phyloP scores from a whole-genome alignment of 768 basidiomycete genomes.

The Candolleomyces aberdarensis region DNA sequence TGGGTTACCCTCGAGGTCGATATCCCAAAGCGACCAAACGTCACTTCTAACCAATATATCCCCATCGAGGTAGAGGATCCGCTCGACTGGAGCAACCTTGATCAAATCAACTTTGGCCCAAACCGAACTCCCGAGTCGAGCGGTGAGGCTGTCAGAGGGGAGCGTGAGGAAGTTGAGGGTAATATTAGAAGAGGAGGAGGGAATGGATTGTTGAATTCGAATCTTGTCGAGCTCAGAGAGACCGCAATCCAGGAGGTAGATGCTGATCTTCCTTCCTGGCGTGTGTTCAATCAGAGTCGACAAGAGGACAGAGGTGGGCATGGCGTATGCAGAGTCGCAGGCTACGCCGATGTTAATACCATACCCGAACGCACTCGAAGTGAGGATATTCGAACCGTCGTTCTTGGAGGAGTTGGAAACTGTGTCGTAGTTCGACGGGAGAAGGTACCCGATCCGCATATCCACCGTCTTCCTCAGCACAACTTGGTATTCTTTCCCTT shows the following conservation, averaged over 20 bases:
- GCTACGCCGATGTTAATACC: slow-evolving; percentile 47
- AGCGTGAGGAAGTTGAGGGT: slow-evolving; percentile 43
- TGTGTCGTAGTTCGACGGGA: slow-evolving; percentile 11
- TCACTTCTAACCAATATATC: slow-evolving; percentile 45
- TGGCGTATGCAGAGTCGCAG: slow-evolving; percentile 41
- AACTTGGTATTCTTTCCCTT: slow-evolving; percentile 41
- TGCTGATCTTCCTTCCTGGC: slow-evolving; percentile 31
- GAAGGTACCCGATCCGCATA: slow-evolving; percentile 53
- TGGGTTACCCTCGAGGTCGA: slow-evolving; percentile 36
- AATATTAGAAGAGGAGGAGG: slow-evolving; percentile 18
- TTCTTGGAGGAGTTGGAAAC: neutral
- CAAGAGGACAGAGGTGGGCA: slow-evolving; percentile 47
- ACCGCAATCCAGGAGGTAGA: slow-evolving; percentile 51
- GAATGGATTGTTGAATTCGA: slow-evolving; percentile 28
- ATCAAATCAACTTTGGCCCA: slow-evolving; percentile 56
- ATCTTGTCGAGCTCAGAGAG: slow-evolving; percentile 32
- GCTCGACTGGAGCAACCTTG: slow-evolving; percentile 43
- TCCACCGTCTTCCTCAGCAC: slow-evolving; percentile 46
- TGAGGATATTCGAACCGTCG: slow-evolving; percentile 2
- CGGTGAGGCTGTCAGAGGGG: slow-evolving; percentile 25
- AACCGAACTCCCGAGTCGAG: slow-evolving; percentile 21
- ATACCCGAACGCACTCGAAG: slow-evolving; percentile 31
- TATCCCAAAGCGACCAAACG: slow-evolving; percentile 41
- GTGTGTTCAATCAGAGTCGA: slow-evolving; percentile 36
- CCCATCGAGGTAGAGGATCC: slow-evolving; percentile 50